Evolutionary conservation across 768 basidiomycete species (phyloP), one percentile per base, ranked within the genome.

Genomic region (Amanita exitialis): DNA sequence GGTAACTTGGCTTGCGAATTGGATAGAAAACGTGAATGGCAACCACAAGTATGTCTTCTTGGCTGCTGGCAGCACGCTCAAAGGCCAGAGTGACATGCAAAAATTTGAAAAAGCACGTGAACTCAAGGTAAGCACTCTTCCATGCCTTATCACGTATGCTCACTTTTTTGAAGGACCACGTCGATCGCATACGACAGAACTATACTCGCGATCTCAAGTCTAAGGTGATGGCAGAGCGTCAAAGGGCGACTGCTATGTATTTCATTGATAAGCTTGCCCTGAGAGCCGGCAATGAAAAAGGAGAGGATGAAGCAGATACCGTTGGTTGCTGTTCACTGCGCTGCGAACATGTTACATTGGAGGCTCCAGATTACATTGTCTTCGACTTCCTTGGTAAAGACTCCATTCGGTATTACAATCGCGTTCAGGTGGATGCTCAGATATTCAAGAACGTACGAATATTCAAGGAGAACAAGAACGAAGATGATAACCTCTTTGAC

Each of bases 331-430:
- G 96, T 66, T 99, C 96, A 3, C 71, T 99, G 44, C 89, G 94
- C 27, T 95, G 86, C 66, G 92, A 98, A 66, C 96, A 99, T 66
- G 85, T 99, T 63, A 97, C 95, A 2, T 73, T 97, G 47, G 82
- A 88, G 58, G 81, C 83, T 6, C 92, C 93, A 8, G 82, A 90
- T 71, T 82, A 78, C 59, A 82, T 98, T 64, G 73, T 88, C 52
- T 95, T 99, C 66, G 96, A 98, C 69, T 99, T 98, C 73, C 77
- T 98, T 51, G 96, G 96, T 68, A 99, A 99, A 76, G 96, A 99
- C 65, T 97, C 94, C 51, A 98, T 99, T 62, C 81, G 96, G 43
- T 98, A 95, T 70, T 92, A 89, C 68, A 94, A 95, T 61, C 81
- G 82, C 54, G 92, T 97, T 45, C 71, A 82, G 47, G 92, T 98